These are phyloP conservation scores for Phytophthora foliorum DNA, from an alignment of 352 stramenopile species.

Conservation along the genomic window DNA sequence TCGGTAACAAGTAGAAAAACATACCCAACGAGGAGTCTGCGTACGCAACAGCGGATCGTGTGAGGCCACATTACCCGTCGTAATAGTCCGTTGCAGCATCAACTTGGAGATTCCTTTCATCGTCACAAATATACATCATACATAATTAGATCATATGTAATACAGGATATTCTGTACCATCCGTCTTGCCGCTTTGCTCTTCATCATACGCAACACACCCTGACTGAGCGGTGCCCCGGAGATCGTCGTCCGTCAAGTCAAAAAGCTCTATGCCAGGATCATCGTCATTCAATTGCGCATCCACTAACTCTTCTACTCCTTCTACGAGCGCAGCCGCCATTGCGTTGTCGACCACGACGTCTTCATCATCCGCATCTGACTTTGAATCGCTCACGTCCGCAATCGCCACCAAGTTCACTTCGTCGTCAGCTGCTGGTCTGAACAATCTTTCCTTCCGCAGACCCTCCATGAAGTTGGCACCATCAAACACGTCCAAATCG, in stretches of 20 bases:
- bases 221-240: background rate
- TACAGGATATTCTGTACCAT: constrained; percentile 17
- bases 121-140: background rate
- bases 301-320: constrained; percentile 5
- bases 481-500: constrained; percentile 11
- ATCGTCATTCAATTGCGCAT: background rate
- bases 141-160: constrained; percentile 2
- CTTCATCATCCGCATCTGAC: constrained; percentile 14
- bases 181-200: constrained; percentile 17
- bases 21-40: constrained; percentile 18
- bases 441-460: constrained; percentile 9
- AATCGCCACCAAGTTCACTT: constrained; percentile 4
- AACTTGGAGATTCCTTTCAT: background rate
- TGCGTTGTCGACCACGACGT: constrained; percentile 13
- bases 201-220: constrained; percentile 13
- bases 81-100: constrained; percentile 24
- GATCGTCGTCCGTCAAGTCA: constrained; percentile 8
- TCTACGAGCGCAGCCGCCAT: background rate
- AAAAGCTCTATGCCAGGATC: background rate
- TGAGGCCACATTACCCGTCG: constrained; percentile 8
- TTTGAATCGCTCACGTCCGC: background rate
- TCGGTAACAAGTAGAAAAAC: constrained; percentile 39
- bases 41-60: constrained; percentile 17
- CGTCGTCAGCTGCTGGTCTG: background rate
- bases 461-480: constrained; percentile 17